Base-by-base conservation (phyloP, 2,329 filamentous ascomycete genomes). In the Thielaviopsis euricoi region DNA sequence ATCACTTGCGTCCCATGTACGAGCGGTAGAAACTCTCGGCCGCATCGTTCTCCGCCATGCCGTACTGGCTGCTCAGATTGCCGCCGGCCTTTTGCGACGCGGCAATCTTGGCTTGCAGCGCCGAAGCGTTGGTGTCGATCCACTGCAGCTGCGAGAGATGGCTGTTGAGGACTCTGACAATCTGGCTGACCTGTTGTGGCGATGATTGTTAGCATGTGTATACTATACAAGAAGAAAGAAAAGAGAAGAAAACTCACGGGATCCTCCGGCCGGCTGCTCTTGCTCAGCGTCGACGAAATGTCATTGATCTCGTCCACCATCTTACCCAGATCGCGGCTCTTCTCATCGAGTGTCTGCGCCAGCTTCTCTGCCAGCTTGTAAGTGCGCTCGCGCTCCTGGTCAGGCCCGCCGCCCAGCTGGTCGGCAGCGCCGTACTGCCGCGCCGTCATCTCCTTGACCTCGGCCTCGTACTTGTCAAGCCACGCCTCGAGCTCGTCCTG, bases 291-390 rank as follows among this genome's bases (percentile, higher is more conserved):
- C 57, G 87, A 80, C n/a, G 88, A 93, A 62, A 94, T 91, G 64
- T 85, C 82, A 68, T 98, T 98, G 68, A 98, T 95, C 71, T 97
- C 93, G 68, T 95, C 90, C 65, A 98, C 95, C 89, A 98, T 97
- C 72, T 89, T 91, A 53, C 82, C 83, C 62, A 98, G 76, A 67
- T 95, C 89, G 68, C 89, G 87, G 67, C 89, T 89, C 82, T 97
- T 94, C 65, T 95, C 89, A 59, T 95, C 90, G 63, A 98, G 76
- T 63, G 88, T 83, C 67, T 95, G 88, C 12, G 89, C 89, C 63
- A 96, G 78, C 70, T 89, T 93, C 76, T 98, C 93, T 1, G 93
- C 93, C 56, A 94, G 76, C 77, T 95, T 94, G 74, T 97, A 96
- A 63, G 91, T 97, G 68, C 86, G 81, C 76, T 98, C 93, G 53